Evolutionary conservation across 2,329 filamentous ascomycete species (phyloP).

Genomic region (Pestalotiopsis sp.): DNA sequence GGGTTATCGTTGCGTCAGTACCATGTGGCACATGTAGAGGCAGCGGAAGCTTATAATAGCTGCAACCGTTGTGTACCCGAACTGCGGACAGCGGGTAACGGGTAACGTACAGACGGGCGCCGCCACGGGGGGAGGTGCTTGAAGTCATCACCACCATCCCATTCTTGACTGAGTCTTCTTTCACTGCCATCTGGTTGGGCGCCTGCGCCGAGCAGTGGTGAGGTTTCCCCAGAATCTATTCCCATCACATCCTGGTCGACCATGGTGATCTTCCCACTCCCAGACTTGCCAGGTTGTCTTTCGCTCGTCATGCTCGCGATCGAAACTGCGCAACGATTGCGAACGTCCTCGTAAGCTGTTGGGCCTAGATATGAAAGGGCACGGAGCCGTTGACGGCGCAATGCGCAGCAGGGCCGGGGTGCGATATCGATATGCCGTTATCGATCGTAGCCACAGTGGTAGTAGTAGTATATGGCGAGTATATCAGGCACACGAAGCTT

Average conservation of each 20-base stretch:
- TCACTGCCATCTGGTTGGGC: slow-evolving; percentile 18
- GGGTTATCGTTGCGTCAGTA: slow-evolving; percentile 23
- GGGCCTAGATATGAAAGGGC: not conserved
- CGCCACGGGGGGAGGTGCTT: slow-evolving; percentile 61
- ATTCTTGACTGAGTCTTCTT: slow-evolving; percentile 31
- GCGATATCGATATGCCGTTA: not conserved
- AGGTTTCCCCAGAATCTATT: slow-evolving; percentile 30
- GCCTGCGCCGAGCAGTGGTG: slow-evolving; percentile 37
- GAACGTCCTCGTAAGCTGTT: not conserved
- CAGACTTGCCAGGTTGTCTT: slow-evolving; percentile 16
- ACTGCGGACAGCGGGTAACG: not conserved
- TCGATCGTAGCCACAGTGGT: not conserved
- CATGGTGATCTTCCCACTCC: slow-evolving; percentile 22
- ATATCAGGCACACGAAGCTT: not conserved
- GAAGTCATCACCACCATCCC: slow-evolving; percentile 59
- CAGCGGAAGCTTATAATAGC: not conserved
- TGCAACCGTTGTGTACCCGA: not conserved
- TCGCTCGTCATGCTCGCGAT: slow-evolving; percentile 23
- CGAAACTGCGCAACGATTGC: not conserved
- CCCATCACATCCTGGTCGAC: slow-evolving; percentile 24
- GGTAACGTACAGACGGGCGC: slow-evolving; percentile 56
- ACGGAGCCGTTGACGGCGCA: not conserved
- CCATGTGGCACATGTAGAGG: not conserved
- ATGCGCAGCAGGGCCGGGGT: not conserved
- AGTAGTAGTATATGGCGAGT: not conserved